These are phyloP conservation scores for Oryza meyeriana DNA, from an alignment of 176 grass and related monocot species.

Conservation along the genomic window DNA sequence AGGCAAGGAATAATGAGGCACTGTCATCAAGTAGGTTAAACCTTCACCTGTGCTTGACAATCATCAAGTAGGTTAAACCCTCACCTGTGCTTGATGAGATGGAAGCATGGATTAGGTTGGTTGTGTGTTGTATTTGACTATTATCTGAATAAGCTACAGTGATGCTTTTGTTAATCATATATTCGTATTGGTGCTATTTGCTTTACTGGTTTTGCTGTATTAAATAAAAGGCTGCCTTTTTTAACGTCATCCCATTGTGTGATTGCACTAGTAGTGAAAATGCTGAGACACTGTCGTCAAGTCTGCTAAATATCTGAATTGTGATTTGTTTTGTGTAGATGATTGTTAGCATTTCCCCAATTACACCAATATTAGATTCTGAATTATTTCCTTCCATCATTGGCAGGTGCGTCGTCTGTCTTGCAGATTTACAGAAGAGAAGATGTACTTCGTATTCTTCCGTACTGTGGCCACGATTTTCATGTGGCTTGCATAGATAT, in stretches of 20 bases:
- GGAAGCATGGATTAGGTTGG: background rate
- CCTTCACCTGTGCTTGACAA: background rate
- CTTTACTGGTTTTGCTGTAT: background rate
- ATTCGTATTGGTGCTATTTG: background rate
- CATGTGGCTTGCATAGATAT: slow-evolving; percentile 72
- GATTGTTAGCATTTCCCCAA: background rate
- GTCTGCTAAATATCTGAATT: background rate
- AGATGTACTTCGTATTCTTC: slow-evolving; percentile 55
- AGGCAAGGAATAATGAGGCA: background rate
- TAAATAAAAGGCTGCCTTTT: background rate
- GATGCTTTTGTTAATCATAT: background rate
- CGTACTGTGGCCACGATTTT: slow-evolving; percentile 72
- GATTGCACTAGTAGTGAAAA: background rate
- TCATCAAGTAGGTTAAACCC: background rate
- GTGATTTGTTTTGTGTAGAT: background rate
- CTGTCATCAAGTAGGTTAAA: background rate
- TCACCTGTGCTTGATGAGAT: background rate
- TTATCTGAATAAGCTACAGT: background rate
- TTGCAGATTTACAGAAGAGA: slow-evolving; percentile 65
- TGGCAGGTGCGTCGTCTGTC: slow-evolving; percentile 58
- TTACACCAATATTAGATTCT: background rate
- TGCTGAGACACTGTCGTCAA: background rate
- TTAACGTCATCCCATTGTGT: background rate
- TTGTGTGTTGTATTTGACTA: background rate
- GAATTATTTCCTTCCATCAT: slow-evolving; percentile 7